Percentiles rank a stretch among this genome's conserved stretches.
These are phyloP conservation scores for Saccharomycopsis lassenensis DNA, from an alignment of 805 yeast genomes.

Conservation along the genomic window DNA sequence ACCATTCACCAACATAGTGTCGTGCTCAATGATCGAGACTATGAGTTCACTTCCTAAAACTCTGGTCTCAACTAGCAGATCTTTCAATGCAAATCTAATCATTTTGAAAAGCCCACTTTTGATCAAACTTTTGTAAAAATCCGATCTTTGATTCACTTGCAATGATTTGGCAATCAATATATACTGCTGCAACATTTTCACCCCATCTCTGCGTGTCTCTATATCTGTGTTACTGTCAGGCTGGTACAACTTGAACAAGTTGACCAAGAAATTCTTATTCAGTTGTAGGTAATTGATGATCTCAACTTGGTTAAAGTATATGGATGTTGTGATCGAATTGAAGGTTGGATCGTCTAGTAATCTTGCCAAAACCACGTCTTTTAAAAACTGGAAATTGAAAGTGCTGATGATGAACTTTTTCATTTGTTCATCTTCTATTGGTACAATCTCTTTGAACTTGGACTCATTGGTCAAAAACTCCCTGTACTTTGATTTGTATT, in stretches of 20 bases:
- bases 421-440: slow-evolving; percentile 40
- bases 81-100: slow-evolving; percentile 60
- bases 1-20: slow-evolving; percentile 45
- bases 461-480: slow-evolving; percentile 46
- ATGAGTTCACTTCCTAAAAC: slow-evolving; percentile 72
- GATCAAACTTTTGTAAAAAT: slow-evolving; percentile 53
- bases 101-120: slow-evolving; percentile 59
- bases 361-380: slow-evolving; percentile 79
- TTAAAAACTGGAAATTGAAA: slow-evolving; percentile 66
- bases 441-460: slow-evolving; percentile 61
- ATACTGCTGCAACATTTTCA: slow-evolving; percentile 70
- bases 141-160: slow-evolving; percentile 52
- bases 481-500: slow-evolving; percentile 69
- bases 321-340: slow-evolving; percentile 53
- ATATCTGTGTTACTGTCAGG: slow-evolving; percentile 9
- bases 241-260: slow-evolving; percentile 49
- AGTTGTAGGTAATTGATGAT: slow-evolving; percentile 49
- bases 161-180: slow-evolving; percentile 61
- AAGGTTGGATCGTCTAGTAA: slow-evolving; percentile 72
- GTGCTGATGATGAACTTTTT: slow-evolving; percentile 57
- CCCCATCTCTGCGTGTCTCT: slow-evolving; percentile 51
- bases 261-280: slow-evolving; percentile 39
- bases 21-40: slow-evolving; percentile 75
- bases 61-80: slow-evolving; percentile 36
- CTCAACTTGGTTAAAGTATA: slow-evolving; percentile 57